Base-by-base conservation (phyloP, 257 asterid genomes). In the Jacaranda copaia region DNA sequence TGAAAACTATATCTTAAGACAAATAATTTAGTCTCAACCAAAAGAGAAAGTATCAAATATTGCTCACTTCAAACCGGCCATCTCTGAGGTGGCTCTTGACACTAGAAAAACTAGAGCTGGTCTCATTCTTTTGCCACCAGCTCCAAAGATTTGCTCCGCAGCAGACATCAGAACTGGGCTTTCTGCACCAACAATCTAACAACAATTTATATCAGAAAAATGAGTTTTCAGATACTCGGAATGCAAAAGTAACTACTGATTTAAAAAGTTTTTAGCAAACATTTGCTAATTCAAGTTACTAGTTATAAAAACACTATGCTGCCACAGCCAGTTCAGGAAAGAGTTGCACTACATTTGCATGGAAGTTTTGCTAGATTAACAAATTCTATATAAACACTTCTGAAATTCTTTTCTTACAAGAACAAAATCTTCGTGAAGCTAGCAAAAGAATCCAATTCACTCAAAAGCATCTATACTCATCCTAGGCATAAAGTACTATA, bases 111-210 rank as follows among this genome's bases (percentile, higher is more conserved):
- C 97, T 79, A 96, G 79, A 81, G 98, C 99, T 1, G 99, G 99
- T 73, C 98, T 88, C 95, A 91, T 88, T 83, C 98, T 84, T 82
- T 96, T 96, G 58, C 99, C 99, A 68, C 99, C 98, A 70, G 99
- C 99, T 74, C 97, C 92, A 77, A 96, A 96, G 25, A 96, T 96
- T 88, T 96, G 98, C 86, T 93, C 96, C 5, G 98, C 98, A 73
- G 97, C 97, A 75, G 99, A 93, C 97, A 91, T 90, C 87, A 96
- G 46, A 51, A 90, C 98, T 1, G 97, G 98, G 78, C 91, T 96
- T 81, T 96, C 99, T 75, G 99, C 92, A 79, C 99, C 99, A 81
- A 96, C 96, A 83, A 93, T 96, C 99, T 96, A 77, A 69, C 60
- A 64, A 76, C 62, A 52, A 73, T 20, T 79, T 69, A 73, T 48